Conservation (phyloP, 345 rosid genomes). For the Theobroma cacao region DNA sequence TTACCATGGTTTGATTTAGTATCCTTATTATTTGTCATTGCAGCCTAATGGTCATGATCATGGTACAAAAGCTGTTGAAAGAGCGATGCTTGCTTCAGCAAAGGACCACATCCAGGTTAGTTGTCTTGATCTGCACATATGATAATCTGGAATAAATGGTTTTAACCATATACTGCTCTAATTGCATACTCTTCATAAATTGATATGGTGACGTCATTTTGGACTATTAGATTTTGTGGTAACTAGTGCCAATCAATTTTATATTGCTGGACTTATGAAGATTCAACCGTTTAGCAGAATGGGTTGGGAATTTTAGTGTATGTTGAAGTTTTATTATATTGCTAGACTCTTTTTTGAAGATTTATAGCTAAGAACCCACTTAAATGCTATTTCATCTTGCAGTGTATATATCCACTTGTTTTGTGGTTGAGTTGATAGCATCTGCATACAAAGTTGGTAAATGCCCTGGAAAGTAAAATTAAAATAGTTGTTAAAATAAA, state of each 20-base stretch:
- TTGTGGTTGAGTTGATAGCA: neutral
- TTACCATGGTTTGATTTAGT: neutral
- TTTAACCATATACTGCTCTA: constrained; percentile 1
- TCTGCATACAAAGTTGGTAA: neutral
- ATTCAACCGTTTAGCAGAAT: neutral
- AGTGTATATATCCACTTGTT: neutral
- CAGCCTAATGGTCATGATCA: constrained; percentile 91
- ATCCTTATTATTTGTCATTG: constrained; percentile 11
- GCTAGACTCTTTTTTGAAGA: neutral
- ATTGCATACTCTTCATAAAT: neutral
- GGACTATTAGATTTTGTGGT: neutral
- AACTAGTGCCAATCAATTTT: neutral
- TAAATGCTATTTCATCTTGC: neutral
- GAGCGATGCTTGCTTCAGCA: constrained; percentile 67
- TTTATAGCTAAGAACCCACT: neutral
- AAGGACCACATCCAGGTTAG: constrained; percentile 89
- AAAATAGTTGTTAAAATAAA: neutral
- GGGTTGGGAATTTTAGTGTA: neutral
- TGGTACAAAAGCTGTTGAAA: constrained; percentile 62
- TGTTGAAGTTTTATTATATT: neutral
- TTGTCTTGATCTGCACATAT: constrained; percentile 11
- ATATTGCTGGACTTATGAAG: neutral
- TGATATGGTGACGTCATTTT: neutral
- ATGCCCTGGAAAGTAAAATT: neutral
- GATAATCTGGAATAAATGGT: constrained; percentile 1